phyloP scores from a whole-genome alignment of 2,329 filamentous ascomycete species.

The Tolypocladium ophioglossoides region DNA sequence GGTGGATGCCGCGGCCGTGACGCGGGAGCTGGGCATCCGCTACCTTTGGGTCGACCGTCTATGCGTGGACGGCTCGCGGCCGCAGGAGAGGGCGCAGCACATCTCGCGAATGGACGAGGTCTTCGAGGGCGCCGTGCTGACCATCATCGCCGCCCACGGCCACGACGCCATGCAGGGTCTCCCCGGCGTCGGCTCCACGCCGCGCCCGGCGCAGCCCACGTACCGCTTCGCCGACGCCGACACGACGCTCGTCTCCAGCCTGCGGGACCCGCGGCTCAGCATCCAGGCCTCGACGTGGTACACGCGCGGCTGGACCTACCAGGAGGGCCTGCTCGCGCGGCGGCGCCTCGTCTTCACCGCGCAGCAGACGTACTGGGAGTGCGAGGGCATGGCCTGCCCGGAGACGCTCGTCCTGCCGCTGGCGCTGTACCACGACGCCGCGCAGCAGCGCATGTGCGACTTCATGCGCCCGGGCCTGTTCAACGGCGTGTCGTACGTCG shows the following conservation, averaged over 20 bases:
- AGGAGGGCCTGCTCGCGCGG: conserved; percentile 25
- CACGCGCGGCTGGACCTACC: conserved; percentile 27
- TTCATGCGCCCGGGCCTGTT: conserved; percentile 23
- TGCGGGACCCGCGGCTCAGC: conserved; percentile 17
- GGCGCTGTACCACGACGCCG: conserved; percentile 18
- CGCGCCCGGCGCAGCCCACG: conserved; percentile 16
- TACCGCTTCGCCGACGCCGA: conserved; percentile 20
- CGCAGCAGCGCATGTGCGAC: conserved; percentile 23
- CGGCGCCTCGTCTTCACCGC: conserved; percentile 27
- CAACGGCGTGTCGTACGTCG: conserved; percentile 23
- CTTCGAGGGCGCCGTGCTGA: conserved; percentile 21
- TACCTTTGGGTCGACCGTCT: conserved; percentile 29
- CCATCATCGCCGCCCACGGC: conserved; percentile 28
- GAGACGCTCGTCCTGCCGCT: conserved; percentile 22
- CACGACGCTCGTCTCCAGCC: conserved; percentile 21
- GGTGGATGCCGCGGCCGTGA: conserved; percentile 19
- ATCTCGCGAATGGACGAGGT: conserved; percentile 26
- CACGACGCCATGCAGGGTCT: conserved; percentile 21
- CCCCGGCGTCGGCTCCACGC: conserved; percentile 20
- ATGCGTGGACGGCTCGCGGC: conserved; percentile 18
- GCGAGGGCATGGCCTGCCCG: conserved; percentile 25
- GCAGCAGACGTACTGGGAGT: conserved; percentile 29
- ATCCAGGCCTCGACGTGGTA: conserved; percentile 22
- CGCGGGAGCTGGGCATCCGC: conserved; percentile 17
- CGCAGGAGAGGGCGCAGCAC: conserved; percentile 16